Percentiles rank a stretch among this genome's conserved stretches.
These are phyloP conservation scores for Salvia splendens DNA, from an alignment of 257 asterid genomes.

Conservation along the genomic window DNA sequence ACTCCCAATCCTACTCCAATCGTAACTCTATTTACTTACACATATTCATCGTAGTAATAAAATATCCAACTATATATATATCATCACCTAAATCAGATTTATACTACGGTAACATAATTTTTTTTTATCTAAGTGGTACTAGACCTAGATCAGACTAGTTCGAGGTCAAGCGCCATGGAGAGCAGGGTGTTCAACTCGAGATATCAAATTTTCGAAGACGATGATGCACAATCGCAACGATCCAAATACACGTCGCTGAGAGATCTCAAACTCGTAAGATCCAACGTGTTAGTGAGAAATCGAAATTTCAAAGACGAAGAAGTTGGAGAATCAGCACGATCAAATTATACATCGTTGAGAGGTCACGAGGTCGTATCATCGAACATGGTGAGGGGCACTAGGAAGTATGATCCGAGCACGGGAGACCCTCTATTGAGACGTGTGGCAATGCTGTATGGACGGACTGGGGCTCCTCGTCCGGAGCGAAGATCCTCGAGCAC, in stretches of 20 bases:
- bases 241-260: background rate
- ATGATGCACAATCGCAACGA: background rate
- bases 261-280: background rate
- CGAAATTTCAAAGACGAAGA: no score
- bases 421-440: constrained; percentile 7
- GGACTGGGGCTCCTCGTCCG: background rate
- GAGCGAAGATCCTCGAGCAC: background rate
- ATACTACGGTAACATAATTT: background rate
- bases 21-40: background rate
- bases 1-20: background rate
- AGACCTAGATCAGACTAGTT: background rate
- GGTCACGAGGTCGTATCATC: background rate
- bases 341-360: background rate
- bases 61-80: background rate
- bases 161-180: background rate
- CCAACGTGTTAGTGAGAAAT: no score
- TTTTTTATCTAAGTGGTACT: background rate
- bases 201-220: background rate
- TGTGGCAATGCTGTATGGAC: background rate
- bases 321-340: background rate
- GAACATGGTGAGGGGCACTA: background rate
- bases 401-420: background rate
- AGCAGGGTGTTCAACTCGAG: background rate
- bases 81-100: background rate
- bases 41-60: background rate